A percentile compares a stretch with the other conserved stretches of the same genome.
Conservation (phyloP, 306 rosid genomes). For the Vigna hirtella region DNA sequence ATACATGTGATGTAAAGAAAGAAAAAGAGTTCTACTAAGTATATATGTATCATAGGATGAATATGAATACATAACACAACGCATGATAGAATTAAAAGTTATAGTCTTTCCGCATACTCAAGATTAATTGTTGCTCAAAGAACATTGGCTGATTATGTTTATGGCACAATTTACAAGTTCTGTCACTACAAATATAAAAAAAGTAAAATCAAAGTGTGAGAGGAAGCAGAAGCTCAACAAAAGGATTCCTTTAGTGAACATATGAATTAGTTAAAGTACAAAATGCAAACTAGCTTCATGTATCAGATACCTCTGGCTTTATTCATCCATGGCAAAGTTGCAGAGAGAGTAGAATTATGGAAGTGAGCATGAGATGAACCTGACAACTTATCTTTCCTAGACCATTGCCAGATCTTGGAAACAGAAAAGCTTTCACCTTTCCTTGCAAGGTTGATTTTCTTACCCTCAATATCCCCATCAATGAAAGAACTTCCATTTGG, state of each 20-base stretch:
- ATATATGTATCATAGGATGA: not conserved
- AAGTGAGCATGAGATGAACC: constrained; percentile 60
- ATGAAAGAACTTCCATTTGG: constrained; percentile 50
- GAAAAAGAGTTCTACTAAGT: no score
- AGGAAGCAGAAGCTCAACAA: constrained; percentile 40
- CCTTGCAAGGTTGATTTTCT: constrained; percentile 68
- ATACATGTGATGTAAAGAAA: no score
- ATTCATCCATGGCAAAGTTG: constrained; percentile 60
- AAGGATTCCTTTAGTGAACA: constrained; percentile 41
- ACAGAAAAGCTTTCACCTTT: constrained; percentile 96
- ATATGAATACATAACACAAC: constrained; percentile 13
- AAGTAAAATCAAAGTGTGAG: constrained; percentile 34
- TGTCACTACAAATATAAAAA: constrained; percentile 39
- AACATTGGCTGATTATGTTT: constrained; percentile 29
- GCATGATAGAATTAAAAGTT: not conserved
- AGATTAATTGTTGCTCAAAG: constrained; percentile 33
- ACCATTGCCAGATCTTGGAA: constrained; percentile 95
- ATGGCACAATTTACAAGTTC: constrained; percentile 46
- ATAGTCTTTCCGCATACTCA: constrained; percentile 26
- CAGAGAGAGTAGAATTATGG: constrained; percentile 49
- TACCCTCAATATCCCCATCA: constrained; percentile 74
- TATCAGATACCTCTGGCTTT: constrained; percentile 57
- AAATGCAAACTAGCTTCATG: constrained; percentile 42
- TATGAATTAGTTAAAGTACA: constrained; percentile 42
- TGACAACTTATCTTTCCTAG: constrained; percentile 75